Percentiles rank a stretch among this genome's conserved stretches.
Conservation (phyloP, 768 basidiomycete genomes). For the Gymnopilus junonius region DNA sequence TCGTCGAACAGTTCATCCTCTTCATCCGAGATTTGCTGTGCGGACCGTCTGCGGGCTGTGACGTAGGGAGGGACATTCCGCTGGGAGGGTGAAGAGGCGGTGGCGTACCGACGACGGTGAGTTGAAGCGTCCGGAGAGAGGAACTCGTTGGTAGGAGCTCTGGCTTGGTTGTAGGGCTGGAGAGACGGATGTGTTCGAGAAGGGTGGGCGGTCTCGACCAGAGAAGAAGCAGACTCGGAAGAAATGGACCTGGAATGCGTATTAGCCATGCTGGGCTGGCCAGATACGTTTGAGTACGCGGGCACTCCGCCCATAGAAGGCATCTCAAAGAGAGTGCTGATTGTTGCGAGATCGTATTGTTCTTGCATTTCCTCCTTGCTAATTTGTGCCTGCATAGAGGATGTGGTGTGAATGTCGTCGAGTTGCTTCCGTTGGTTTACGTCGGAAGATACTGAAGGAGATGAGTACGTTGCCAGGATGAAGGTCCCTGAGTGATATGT, state of each 20-base stretch:
- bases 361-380: conserved; percentile 14
- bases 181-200: conserved; percentile 15
- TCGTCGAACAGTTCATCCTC: conserved; percentile 54
- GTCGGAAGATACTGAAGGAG: background rate
- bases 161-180: background rate
- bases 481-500: background rate
- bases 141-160: conserved; percentile 47
- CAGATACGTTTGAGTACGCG: conserved; percentile 1
- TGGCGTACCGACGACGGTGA: conserved; percentile 66
- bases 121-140: conserved; percentile 78
- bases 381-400: conserved; percentile 11
- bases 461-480: background rate
- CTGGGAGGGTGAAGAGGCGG: conserved; percentile 68
- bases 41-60: conserved; percentile 45
- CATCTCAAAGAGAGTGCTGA: conserved; percentile 15
- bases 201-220: conserved; percentile 3
- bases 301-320: conserved; percentile 3
- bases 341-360: conserved; percentile 4
- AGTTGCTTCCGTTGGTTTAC: background rate
- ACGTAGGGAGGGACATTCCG: conserved; percentile 73
- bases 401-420: background rate
- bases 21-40: conserved; percentile 45
- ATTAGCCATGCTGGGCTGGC: conserved; percentile 3
- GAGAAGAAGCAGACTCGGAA: conserved; percentile 1
- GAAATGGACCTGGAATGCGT: conserved; percentile 15